These are phyloP conservation scores for Metschnikowia lunata DNA, from an alignment of 805 yeast genomes.

Conservation along the genomic window DNA sequence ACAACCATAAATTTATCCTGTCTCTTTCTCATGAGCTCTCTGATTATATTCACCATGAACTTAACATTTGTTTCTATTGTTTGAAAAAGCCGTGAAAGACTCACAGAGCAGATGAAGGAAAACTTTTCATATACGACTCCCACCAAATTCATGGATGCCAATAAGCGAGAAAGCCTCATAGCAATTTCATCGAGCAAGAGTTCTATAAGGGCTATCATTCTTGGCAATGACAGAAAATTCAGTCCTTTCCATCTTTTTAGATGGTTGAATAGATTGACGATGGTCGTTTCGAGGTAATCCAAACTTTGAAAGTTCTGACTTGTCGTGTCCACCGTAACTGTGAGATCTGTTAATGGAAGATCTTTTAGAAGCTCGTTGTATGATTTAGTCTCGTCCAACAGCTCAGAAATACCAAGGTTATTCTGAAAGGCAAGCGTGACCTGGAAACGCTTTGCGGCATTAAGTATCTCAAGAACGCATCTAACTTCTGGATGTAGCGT, in stretches of 20 bases:
- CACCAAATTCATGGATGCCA: slow-evolving; percentile 42
- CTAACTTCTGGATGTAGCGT: slow-evolving; percentile 49
- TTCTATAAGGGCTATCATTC: slow-evolving; percentile 65
- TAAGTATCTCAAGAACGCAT: slow-evolving; percentile 56
- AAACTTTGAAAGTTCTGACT: slow-evolving; percentile 23
- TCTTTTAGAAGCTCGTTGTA: slow-evolving; percentile 64
- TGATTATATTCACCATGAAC: slow-evolving; percentile 58
- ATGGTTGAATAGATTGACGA: slow-evolving; percentile 51
- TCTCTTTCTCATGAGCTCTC: slow-evolving; percentile 73
- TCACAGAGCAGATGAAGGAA: slow-evolving; percentile 14
- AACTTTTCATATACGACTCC: slow-evolving; percentile 40
- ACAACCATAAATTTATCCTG: slow-evolving; percentile 67
- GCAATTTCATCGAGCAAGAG: slow-evolving; percentile 57
- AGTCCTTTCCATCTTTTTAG: slow-evolving; percentile 55
- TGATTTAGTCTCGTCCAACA: slow-evolving; percentile 46
- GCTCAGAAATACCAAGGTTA: slow-evolving; percentile 63
- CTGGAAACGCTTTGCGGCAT: slow-evolving; percentile 72
- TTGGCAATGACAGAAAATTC: slow-evolving; percentile 55
- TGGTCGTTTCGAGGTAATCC: slow-evolving; percentile 40
- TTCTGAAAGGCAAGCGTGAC: slow-evolving; percentile 68
- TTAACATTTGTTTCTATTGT: slow-evolving; percentile 60
- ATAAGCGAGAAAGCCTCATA: slow-evolving; percentile 35
- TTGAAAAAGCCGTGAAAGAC: slow-evolving; percentile 32
- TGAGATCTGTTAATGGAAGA: slow-evolving; percentile 60
- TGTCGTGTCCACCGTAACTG: slow-evolving; percentile 14